Percentiles rank a stretch among this genome's conserved stretches.
These are phyloP conservation scores for Ophiostoma pallidulum DNA, from an alignment of 2,329 filamentous ascomycete species.

Conservation along the genomic window DNA sequence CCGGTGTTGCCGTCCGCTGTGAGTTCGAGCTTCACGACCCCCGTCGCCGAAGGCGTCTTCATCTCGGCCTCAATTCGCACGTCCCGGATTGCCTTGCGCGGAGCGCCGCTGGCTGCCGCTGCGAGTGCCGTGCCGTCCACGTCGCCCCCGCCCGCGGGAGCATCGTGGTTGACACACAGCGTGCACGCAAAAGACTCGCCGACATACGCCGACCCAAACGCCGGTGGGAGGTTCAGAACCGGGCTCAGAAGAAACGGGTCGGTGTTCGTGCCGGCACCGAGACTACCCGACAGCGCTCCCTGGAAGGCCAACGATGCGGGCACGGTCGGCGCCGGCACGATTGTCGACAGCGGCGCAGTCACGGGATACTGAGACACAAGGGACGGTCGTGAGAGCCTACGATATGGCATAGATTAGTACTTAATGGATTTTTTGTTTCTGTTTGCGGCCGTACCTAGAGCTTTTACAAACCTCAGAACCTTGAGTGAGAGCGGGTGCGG, in stretches of 20 bases:
- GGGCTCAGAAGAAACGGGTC: conserved; percentile 50
- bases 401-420: neutral
- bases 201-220: conserved; percentile 90
- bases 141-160: conserved; percentile 23
- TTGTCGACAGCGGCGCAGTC: conserved; percentile 32
- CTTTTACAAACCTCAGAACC: conserved; percentile 48
- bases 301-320: conserved; percentile 67
- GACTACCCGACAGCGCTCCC: conserved; percentile 22
- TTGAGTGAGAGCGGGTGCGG: conserved; percentile 72
- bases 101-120: conserved; percentile 19
- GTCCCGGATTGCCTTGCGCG: conserved; percentile 53
- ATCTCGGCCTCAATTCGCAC: conserved; percentile 85
- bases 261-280: conserved; percentile 35
- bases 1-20: conserved; percentile 25
- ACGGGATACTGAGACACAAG: conserved; percentile 63
- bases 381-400: conserved; percentile 66
- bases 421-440: too few species aligned
- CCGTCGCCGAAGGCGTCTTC: conserved; percentile 65
- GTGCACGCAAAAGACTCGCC: conserved; percentile 94
- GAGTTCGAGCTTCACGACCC: conserved; percentile 50
- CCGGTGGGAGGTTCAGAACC: conserved; percentile 73
- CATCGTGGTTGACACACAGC: conserved; percentile 89
- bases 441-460: too few species aligned
- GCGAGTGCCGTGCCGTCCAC: conserved; percentile 23
- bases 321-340: conserved; percentile 37